Base-by-base conservation (phyloP, 1,139 yeast species). In the Wickerhamomyces sp. region DNA sequence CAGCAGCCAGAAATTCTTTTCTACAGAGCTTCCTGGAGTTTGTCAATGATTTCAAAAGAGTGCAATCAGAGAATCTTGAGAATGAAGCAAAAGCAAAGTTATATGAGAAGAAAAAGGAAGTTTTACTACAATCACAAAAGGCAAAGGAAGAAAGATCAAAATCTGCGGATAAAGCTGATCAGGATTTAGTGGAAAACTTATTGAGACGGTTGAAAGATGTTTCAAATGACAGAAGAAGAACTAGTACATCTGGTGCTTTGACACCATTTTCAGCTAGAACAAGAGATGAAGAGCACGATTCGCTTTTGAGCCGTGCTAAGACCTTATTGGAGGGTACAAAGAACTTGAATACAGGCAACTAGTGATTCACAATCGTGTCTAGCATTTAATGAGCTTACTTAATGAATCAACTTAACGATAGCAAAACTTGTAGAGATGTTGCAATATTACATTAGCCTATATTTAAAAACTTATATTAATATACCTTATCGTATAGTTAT, bases 31-130 rank as follows among this genome's bases (percentile, higher is more conserved):
- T 92, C 57, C 66, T 88, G 5, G 74, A 76, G 42, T 92, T 92
- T 60, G 72, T 84, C 14, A 67, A 67, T 33, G 90, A 86, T 52
- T 92, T 83, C 65, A 82, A 78, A 57, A 77, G 78, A 51, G 95
- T 85, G 6, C 85, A 86, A 49, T 65, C 66, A 24, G 96, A 89
- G 44, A 92, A 90, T 54, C 59, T 82, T 30, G 77, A 78, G 46
- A 73, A 81, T 20, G 97, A 92, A 61, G 95, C 85, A 53, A 95
- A 88, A 52, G 69, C 78, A 37, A 72, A 88, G 43, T 68, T 86
- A 19, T 85, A 86, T 56, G 92, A 87, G 55, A 59, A 68, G 42
- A 64, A 96, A 41, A 83, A 82, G 65, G 74, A 71, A 49, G 61
- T 81, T 52, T 65, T 53, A 16, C 30, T 43, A n/a, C 46, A 45